Evolutionary conservation across 371 early-diverging fungal species (phyloP), one percentile per base, ranked within the genome.

Genomic region (Mucor circinelloides): DNA sequence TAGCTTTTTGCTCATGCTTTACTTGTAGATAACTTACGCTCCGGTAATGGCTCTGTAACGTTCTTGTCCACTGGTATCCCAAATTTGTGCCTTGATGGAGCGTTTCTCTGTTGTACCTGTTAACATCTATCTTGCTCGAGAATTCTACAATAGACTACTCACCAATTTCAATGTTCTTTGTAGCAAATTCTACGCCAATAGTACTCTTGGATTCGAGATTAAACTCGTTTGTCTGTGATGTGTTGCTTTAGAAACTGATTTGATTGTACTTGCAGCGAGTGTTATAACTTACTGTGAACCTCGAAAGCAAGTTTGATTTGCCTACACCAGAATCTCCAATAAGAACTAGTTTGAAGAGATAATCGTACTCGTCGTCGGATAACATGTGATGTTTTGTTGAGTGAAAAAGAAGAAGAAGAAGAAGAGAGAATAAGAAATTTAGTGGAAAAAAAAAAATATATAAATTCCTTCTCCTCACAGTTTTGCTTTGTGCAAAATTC

Each of bases 121-220:
- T 80, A 44, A 13, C 17, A 44, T 34, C 4, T 13, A 36, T 36
- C 10, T 1, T 36, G 36, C 13, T 12, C 10, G 36, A 10, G 13
- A 10, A 5, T 13, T 36, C 13, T 5, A 36, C 36, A 36, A 15
- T 15, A 36, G 6, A 13, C 36, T 96, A 94, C 61, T 90, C 89
- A 69, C 98, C 82, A 58, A 89, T 78, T 62, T 75, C 69, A 15
- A 86, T 72, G 48, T 80, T 80, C 63, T 82, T 82, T 30, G 87
- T 84, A 23, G 83, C 81, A 68, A 87, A 83, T 58, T 85, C 87
- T 36, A 87, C 82, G 52, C 85, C 99, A 78, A 99, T 99, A 66
- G 99, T 99, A 42, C 99, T 97, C 78, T 98, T 99, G 59, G 97
- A 95, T 71, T 97, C 97, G 69, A 96, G 79, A 80, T 93, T 95